These are phyloP conservation scores for Salix exigua DNA, from an alignment of 345 rosid genomes.

Conservation along the genomic window DNA sequence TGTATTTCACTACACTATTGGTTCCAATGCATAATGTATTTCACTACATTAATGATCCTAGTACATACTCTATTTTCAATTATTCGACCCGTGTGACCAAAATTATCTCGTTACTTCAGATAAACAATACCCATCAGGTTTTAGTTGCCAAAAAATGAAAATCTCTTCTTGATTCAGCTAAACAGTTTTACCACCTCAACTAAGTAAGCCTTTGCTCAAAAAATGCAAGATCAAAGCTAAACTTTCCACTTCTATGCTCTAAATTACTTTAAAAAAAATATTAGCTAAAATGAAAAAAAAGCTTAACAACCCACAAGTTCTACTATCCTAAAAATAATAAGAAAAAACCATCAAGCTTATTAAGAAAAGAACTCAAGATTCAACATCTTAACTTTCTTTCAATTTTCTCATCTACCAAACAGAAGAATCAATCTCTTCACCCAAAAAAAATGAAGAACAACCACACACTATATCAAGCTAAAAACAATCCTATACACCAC, in stretches of 20 bases:
- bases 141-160: too few species aligned
- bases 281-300: not conserved
- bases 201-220: not conserved
- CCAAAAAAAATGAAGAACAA: not conserved
- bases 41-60: too few species aligned
- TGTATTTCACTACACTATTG: too few species aligned
- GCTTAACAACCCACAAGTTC: not conserved
- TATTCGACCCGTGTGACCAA: too few species aligned
- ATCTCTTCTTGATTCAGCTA: not conserved
- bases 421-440: not conserved
- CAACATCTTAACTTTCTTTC: not conserved
- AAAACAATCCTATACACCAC: not conserved
- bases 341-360: not conserved
- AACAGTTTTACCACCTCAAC: not conserved
- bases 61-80: too few species aligned
- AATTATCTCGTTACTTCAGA: too few species aligned
- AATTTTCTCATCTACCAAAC: constrained; percentile 18
- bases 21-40: too few species aligned
- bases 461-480: not conserved
- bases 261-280: not conserved
- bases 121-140: too few species aligned
- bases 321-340: not conserved
- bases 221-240: not conserved
- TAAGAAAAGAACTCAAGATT: not conserved
- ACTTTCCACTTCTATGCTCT: not conserved